phyloP scores from a whole-genome alignment of 2,329 filamentous ascomycete species.

The Pseudophaeomoniella oleicola region DNA sequence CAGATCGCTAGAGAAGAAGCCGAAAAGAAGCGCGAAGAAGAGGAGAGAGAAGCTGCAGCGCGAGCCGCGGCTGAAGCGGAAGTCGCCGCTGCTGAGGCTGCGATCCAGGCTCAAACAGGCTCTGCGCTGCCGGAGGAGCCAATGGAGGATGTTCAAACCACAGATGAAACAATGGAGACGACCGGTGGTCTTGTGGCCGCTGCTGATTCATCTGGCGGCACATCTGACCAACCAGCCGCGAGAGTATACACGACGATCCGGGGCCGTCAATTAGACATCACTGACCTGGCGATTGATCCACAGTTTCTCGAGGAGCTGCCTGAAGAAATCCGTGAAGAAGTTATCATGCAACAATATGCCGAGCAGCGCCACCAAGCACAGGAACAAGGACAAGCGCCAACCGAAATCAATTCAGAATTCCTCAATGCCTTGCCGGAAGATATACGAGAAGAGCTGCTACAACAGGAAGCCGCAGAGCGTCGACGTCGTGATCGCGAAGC shows the following conservation, averaged over 20 bases:
- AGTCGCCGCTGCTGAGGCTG: slow-evolving; percentile 20
- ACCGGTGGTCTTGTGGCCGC: no score
- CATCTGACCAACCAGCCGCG: slow-evolving; percentile 20
- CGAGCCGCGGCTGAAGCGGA: slow-evolving; percentile 33
- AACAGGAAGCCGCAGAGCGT: slow-evolving; percentile 78
- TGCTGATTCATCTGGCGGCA: slow-evolving; percentile 18
- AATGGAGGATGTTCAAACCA: slow-evolving; percentile 76
- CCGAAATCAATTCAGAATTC: slow-evolving; percentile 84
- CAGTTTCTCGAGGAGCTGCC: slow-evolving; percentile 96
- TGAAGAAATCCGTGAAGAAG: slow-evolving; percentile 89
- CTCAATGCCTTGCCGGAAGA: slow-evolving; percentile 83
- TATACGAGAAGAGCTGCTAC: slow-evolving; percentile 76
- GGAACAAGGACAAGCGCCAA: slow-evolving; percentile 46
- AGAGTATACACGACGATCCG: slow-evolving; percentile 73
- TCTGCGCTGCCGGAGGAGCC: slow-evolving; percentile 29
- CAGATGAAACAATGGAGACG: no score
- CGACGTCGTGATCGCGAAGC: slow-evolving; percentile 78
- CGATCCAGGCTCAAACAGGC: slow-evolving; percentile 11
- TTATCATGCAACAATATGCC: slow-evolving; percentile 80
- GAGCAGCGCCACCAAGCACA: slow-evolving; percentile 66
- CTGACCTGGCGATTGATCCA: slow-evolving; percentile 81
- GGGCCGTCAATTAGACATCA: slow-evolving; percentile 82
- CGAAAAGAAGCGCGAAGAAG: slow-evolving; percentile 54
- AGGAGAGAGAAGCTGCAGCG: slow-evolving; percentile 56
- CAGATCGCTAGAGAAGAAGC: slow-evolving; percentile 53